A percentile compares a stretch with the other conserved stretches of the same genome.
Evolutionary conservation across 495 filamentous ascomycete genomes (phyloP).

Genomic region (Podospora comata): DNA sequence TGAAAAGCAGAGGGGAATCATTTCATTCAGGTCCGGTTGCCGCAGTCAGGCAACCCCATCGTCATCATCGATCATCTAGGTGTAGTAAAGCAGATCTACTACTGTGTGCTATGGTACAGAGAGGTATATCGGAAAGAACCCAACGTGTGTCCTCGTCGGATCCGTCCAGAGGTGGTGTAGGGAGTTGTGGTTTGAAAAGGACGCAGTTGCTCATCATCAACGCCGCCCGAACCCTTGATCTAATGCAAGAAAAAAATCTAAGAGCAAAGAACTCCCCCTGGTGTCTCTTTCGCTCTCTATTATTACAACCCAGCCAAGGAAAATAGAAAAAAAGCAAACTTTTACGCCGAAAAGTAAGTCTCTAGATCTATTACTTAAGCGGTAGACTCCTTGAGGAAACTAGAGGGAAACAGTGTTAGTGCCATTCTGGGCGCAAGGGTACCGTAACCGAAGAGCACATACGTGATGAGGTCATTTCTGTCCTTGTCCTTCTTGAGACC

Average conservation of each 20-base stretch:
- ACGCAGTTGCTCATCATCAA: neutral
- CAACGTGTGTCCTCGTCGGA: neutral
- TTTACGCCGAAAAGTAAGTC: neutral
- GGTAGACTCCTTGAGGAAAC: slow-evolving; percentile 64
- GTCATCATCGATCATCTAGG: neutral
- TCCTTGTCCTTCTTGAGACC: slow-evolving; percentile 99
- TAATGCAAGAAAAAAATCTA: neutral
- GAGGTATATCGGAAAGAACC: neutral
- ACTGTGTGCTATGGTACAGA: neutral
- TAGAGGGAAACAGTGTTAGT: slow-evolving; percentile 31
- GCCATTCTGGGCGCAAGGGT: slow-evolving; percentile 14
- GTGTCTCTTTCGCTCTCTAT: neutral
- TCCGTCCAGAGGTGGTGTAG: neutral
- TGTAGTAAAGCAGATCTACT: neutral
- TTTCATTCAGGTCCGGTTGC: neutral
- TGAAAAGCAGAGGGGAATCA: neutral
- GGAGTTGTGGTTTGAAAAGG: neutral
- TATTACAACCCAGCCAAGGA: neutral
- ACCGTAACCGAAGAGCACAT: slow-evolving; percentile 41
- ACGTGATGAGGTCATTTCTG: slow-evolving; percentile 98
- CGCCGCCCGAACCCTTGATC: neutral
- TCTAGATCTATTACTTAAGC: slow-evolving; percentile 40
- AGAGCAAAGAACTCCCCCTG: neutral
- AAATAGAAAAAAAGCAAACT: neutral
- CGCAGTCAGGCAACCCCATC: neutral